These are phyloP conservation scores for Penicillium pancosmium DNA, from an alignment of 495 filamentous ascomycete species.

Conservation along the genomic window DNA sequence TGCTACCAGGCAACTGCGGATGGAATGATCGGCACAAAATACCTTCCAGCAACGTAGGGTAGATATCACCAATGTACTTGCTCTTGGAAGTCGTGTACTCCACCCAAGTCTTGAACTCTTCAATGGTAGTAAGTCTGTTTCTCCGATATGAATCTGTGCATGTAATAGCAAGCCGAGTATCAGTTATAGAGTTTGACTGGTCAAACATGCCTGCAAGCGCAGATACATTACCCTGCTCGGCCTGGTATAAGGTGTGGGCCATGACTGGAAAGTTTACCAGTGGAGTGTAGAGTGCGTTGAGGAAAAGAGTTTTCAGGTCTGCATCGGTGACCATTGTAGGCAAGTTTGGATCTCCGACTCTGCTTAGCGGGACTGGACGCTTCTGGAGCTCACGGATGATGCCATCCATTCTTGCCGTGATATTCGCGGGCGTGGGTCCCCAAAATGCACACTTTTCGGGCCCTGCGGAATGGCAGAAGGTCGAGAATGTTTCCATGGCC, in stretches of 20 bases:
- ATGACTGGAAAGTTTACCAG: constrained; percentile 19
- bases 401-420: constrained; percentile 37
- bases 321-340: constrained; percentile 35
- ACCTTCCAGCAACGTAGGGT: constrained; percentile 12
- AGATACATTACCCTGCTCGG: constrained; percentile 14
- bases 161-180: constrained; percentile 7
- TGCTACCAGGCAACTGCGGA: constrained; percentile 20
- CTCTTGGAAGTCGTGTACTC: constrained; percentile 1
- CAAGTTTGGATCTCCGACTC: constrained; percentile 23
- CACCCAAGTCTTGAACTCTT: constrained; percentile 7
- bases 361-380: constrained; percentile 43
- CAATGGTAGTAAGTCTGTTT: constrained; percentile 4
- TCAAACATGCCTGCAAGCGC: constrained; percentile 5
- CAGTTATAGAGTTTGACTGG: not conserved
- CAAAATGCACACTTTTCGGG: constrained; percentile 39
- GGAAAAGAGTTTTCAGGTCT: constrained; percentile 21
- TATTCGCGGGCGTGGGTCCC: constrained; percentile 38
- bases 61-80: constrained; percentile 19
- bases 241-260: constrained; percentile 12
- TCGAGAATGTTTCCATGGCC: constrained; percentile 35
- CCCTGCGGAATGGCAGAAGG: constrained; percentile 44
- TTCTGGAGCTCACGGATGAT: constrained; percentile 36
- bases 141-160: constrained; percentile 14
- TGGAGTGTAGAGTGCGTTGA: constrained; percentile 18
- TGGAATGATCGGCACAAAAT: constrained; percentile 23